Evolutionary conservation across 139 green algal species (phyloP), one percentile per base, ranked within the genome.

Genomic region (Nannochloris sp.): DNA sequence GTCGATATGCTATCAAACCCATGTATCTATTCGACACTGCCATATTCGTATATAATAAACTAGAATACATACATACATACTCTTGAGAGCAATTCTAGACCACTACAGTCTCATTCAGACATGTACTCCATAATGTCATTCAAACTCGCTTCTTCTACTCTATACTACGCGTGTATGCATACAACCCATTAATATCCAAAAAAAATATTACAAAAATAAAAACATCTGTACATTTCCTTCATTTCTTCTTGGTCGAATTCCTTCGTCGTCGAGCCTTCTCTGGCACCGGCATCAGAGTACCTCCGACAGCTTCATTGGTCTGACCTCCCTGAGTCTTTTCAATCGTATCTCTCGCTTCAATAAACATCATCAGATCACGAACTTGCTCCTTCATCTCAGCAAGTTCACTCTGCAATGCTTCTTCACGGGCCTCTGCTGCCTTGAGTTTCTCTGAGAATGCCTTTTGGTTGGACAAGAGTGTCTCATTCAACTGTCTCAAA

Each of bases 301-400:
- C 76, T 11, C 73, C 83, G 13, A 65, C 64, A 33, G 85, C 51
- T 60, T 88, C 84, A 0, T 64, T 75, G 0, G 40, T 64, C 12
- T 66, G 69, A 14, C 17, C 33, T 40, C 33, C 33, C 11, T 40
- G 46, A 53, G 46, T 11, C 46, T 53, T 0, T 10, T 59, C 1
- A 58, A 90, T 80, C 20, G 69, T 74, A 6, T 75, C 66, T 50
- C 85, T 61, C 2, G 83, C 84, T 72, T 96, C 79, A 6, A 94
- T 71, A 65, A 83, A 91, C 9, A 94, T 67, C 71, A 89, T 89
- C 11, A 94, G 65, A 64, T 94, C 87, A 0, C 85, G 78, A 2
- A 89, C 84, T 60, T 83, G 74, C 14, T 81, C 74, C 46, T 79
- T 57, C 28, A 81, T 16, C 9, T 81, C 77, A 2, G 60, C 11